Conservation (phyloP, 495 filamentous ascomycete species). For the Coniosporium apollinis region DNA sequence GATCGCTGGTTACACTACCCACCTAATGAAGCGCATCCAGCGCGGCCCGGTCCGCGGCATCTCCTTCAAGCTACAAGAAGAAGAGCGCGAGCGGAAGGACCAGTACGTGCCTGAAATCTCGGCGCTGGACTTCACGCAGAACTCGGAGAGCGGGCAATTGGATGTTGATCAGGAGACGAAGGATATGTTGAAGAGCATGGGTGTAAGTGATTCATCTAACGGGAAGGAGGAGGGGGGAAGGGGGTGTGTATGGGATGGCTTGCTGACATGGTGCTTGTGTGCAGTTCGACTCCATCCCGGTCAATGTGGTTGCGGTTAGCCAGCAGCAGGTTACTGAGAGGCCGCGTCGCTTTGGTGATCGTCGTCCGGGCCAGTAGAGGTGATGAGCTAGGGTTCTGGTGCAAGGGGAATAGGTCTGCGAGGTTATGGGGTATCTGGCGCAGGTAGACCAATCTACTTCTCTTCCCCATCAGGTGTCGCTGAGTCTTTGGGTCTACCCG, state of each 20-base stretch:
- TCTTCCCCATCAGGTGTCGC: constrained; percentile 60
- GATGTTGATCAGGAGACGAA: constrained; percentile 96
- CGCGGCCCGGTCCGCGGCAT: constrained; percentile 98
- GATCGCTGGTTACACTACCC: constrained; percentile 98
- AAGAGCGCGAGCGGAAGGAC: constrained; percentile 99
- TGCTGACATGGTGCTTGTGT: constrained; percentile 5
- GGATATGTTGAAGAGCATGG: constrained; percentile 93
- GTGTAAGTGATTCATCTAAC: constrained; percentile 45
- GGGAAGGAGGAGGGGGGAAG: neutral
- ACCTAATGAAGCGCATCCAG: constrained; percentile 98
- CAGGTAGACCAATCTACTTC: constrained; percentile 19
- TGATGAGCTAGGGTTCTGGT: neutral
- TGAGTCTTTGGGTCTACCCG: constrained; percentile 40
- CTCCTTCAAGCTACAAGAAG: constrained; percentile 99
- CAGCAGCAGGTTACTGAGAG: constrained; percentile 77
- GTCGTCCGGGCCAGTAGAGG: constrained; percentile 28
- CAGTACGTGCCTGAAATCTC: constrained; percentile 99
- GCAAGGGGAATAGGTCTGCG: neutral
- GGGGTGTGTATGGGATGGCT: too few relatives aligned
- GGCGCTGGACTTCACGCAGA: constrained; percentile 89
- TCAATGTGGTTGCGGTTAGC: constrained; percentile 77
- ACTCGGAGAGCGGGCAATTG: constrained; percentile 74
- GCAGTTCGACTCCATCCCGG: constrained; percentile 91
- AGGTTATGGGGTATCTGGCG: constrained; percentile 2
- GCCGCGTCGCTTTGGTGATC: constrained; percentile 46